Base-by-base conservation (phyloP, 208 protist genomes). In the Crithidia bombi region DNA sequence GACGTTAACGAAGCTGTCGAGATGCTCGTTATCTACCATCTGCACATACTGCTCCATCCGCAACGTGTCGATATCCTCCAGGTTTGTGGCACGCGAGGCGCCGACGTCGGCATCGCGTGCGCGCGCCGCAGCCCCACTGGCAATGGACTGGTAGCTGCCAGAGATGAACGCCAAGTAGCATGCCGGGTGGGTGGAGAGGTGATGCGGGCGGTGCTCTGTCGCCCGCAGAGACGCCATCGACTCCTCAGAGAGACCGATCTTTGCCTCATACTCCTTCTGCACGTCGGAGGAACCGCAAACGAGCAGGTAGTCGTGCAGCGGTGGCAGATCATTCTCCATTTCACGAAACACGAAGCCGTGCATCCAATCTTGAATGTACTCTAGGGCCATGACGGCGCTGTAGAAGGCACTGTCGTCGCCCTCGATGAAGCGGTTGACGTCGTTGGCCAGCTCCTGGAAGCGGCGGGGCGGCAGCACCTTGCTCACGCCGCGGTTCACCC, bases 321-420 rank as follows among this genome's bases (percentile, higher is more conserved):
- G 92, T 21, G 90, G 92, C 46, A 97, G 78, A 46, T 89, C 86
- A 26, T 59, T 82, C 64, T 90, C 86, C 82, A 93, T 88, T 41
- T 93, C 85, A 32, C 85, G 81, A 67, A 96, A 97, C 21, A 97
- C 82, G 65, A 92, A 96, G 33, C 81, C 78, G 61, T 73, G 76
- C 89, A 96, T 94, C 87, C 89, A 94, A 25, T 94, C 89, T 30
- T 89, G 85, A 32, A 96, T 90, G 73, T 82, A 91, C 23, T 79
- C 73, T 72, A 92, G 89, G 32, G 88, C 84, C 46, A 68, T 57
- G 6, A 92, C 67, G 7, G 90, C 92, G 19, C 57, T 68, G 43
- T 61, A 33, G 59, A 91, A 84, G 12, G 67, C 75, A 23, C 36
- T 59, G 67, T 91, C 83, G 64, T 96, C 80, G 21, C 92, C 89